phyloP scores from a whole-genome alignment of 495 filamentous ascomycete species.

The Cudoniella acicularis region DNA sequence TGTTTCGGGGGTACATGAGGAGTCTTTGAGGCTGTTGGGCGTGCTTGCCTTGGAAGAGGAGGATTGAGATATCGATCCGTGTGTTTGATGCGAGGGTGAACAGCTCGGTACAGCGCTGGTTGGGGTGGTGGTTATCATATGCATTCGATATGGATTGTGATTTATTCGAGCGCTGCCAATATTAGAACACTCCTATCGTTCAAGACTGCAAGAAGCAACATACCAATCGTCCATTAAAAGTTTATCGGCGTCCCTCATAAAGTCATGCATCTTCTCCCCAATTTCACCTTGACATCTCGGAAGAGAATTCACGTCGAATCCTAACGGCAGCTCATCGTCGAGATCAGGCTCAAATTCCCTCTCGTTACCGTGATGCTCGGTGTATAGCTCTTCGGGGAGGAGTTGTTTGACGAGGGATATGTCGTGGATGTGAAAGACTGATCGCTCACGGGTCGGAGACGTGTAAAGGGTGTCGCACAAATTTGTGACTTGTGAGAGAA shows the following conservation, averaged over 20 bases:
- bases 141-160: background rate
- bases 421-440: constrained; percentile 11
- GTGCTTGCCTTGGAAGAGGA: background rate
- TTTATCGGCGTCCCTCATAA: constrained; percentile 5
- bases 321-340: background rate
- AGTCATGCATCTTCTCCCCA: background rate
- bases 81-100: too few species aligned
- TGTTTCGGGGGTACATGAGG: background rate
- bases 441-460: background rate
- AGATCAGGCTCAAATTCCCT: background rate
- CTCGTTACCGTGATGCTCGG: constrained; percentile 1
- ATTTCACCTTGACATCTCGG: background rate
- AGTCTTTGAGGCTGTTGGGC: background rate
- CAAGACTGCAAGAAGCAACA: background rate
- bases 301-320: background rate
- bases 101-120: too few species aligned
- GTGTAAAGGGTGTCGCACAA: constrained; percentile 18
- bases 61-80: background rate
- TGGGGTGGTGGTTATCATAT: background rate
- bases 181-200: background rate
- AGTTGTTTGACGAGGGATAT: constrained; percentile 14
- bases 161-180: background rate
- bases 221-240: constrained; percentile 1
- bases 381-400: constrained; percentile 18
- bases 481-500: constrained; percentile 10